A percentile compares a stretch with the other conserved stretches of the same genome.
These are phyloP conservation scores for Viola odorata DNA, from an alignment of 345 rosid genomes.

Conservation along the genomic window DNA sequence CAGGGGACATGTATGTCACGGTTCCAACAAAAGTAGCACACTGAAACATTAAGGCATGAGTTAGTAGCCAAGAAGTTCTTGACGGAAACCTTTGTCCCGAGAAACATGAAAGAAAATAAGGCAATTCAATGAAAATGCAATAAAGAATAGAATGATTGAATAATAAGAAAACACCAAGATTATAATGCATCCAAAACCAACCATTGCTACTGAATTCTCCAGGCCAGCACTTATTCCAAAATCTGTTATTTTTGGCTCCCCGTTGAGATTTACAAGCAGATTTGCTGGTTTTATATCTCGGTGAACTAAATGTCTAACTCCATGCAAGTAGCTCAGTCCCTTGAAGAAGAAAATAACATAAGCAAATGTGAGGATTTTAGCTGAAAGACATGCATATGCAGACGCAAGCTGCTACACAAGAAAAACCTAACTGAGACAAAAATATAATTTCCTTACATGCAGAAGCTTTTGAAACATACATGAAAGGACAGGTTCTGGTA, in stretches of 20 bases:
- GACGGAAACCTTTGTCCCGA: not conserved
- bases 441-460: conserved; percentile 37
- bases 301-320: conserved; percentile 84
- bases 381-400: conserved; percentile 7
- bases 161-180: not conserved
- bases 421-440: conserved; percentile 7
- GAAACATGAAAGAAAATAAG: not conserved
- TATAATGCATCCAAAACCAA: conserved; percentile 26
- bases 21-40: conserved; percentile 99
- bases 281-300: conserved; percentile 98
- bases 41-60: conserved; percentile 33
- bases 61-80: conserved; percentile 17
- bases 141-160: not conserved
- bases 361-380: conserved; percentile 6
- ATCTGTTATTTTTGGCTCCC: conserved; percentile 94
- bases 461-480: conserved; percentile 80
- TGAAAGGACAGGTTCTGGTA: conserved; percentile 89
- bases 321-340: conserved; percentile 93
- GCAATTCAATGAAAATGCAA: conserved; percentile 4
- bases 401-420: conserved; percentile 6
- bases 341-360: conserved; percentile 16
- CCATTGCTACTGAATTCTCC: conserved; percentile 96
- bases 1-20: conserved; percentile 99
- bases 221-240: conserved; percentile 97
- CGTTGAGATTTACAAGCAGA: conserved; percentile 86